These are phyloP conservation scores for Lycium ferocissimum DNA, from an alignment of 257 asterid genomes.

Conservation along the genomic window DNA sequence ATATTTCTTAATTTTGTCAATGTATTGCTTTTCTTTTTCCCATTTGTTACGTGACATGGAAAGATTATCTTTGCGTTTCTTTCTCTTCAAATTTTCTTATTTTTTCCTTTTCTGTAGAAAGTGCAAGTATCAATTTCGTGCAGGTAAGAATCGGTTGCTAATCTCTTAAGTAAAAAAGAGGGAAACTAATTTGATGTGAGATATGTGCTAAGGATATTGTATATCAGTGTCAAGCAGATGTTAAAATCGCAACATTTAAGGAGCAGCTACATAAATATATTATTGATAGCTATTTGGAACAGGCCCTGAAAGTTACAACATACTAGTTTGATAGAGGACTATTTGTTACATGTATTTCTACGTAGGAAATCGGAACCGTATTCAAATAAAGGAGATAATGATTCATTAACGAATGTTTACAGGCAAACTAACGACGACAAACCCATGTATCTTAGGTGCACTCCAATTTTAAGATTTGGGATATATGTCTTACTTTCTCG, in stretches of 20 bases:
- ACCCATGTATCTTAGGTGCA: not conserved
- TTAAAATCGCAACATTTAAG: slow-evolving; percentile 30
- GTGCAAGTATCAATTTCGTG: slow-evolving; percentile 20
- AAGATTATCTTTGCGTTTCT: not conserved
- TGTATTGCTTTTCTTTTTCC: not conserved
- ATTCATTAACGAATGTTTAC: no score
- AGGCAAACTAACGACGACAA: no score
- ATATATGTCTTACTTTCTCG: not conserved
- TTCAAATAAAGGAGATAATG: no score
- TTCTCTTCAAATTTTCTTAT: no score
- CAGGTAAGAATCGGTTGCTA: slow-evolving; percentile 27
- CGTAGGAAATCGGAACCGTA: no score
- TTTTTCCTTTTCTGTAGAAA: slow-evolving; percentile 10
- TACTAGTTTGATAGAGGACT: slow-evolving; percentile 29
- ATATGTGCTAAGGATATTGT: no score
- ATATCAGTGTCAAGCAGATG: slow-evolving; percentile 32
- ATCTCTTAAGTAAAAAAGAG: slow-evolving; percentile 25
- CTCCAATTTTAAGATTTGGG: not conserved
- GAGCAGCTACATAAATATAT: not conserved
- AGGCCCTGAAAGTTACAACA: slow-evolving; percentile 26
- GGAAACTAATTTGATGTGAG: slow-evolving; percentile 34
- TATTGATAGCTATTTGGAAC: slow-evolving; percentile 32
- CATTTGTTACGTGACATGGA: not conserved
- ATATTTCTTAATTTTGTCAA: not conserved
- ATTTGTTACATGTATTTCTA: not conserved